Evolutionary conservation across 2,329 filamentous ascomycete genomes (phyloP), one percentile per base, ranked within the genome.

Genomic region (Cadophora gregata): DNA sequence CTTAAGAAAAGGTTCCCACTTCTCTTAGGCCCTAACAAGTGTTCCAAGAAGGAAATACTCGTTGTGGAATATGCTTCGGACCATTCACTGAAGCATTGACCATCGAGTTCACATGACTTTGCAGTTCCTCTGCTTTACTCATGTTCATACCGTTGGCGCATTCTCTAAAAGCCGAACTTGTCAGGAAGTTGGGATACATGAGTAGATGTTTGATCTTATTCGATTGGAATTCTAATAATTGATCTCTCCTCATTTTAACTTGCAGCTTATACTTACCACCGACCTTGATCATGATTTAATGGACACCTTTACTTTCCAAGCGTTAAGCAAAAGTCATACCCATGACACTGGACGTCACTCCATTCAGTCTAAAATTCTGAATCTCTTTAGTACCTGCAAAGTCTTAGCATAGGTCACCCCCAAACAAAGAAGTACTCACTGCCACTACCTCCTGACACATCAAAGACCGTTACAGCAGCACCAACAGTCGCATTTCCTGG

Each of bases 401-500:
- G 27, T n/a, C 29, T 53, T 31, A 53, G 50, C 27, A 19, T 27
- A 53, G 3, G 31, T 53, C 50, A 31, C 16, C 27, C 16, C 27
- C 10, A 27, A 51, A 14, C 1, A 21, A 31, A 56, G 29, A 24
- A 5, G 3, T 16, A 64, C 67, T 69, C 75, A 12, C 68, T 71
- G 10, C 74, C 76, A 58, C 58, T 70, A 7, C 77, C 76, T 31
- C 70, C 71, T 25, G 72, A 72, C 10, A 79, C 76, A 73, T 83
- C 80, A 51, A 82, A 71, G 1, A 83, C 81, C 5, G 75, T 77
- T 7, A 83, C 66, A 0, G 77, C 75, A 0, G 78, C 63, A 14
- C 59, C 59, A 14, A 60, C 64, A n/a, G 64, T 72, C 5, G 60
- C 66, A 67, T 74, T 70, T 10, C 72, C 72, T 4, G 75, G 71